Base-by-base conservation (phyloP, 108 stramenopile genomes). In the Aureococcus anophagefferens region DNA sequence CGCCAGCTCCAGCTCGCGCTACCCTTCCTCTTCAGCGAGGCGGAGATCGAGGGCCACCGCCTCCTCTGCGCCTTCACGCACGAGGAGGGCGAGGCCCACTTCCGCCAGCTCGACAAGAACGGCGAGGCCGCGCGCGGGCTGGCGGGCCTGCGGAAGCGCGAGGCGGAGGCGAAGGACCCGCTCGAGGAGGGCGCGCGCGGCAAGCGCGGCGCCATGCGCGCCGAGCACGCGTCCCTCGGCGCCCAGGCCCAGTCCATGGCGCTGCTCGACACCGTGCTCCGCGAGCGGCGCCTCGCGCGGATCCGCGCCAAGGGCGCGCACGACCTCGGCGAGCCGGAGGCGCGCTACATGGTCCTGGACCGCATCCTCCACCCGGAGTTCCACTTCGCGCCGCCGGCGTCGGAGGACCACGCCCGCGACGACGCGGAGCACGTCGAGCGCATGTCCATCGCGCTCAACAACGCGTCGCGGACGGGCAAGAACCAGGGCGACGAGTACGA, bases 21-120 rank as follows among this genome's bases (percentile, higher is more conserved):
- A 5, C 72, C 77, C 16, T 78, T 78, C 28, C 45, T 78, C 21
- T 72, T 67, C 64, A 35, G 65, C 11, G 25, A 40, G 32, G 40
- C 67, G 31, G 77, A 78, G 46, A 66, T 78, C 46, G 30, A 68
- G 3, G 77, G 72, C 1, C 77, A 78, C 66, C 67, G 63, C 11
- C 66, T 78, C 25, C 31, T 78, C 16, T 68, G 46, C 63, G 73
- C 36, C 67, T 78, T 68, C 62, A 46, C 35, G 36, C 51, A 67
- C 68, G 63, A 69, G 33, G 30, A 64, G 36, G 77, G 72, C 28
- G 77, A 78, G 59, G 37, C n/a, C n/a, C 40, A 51, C 46, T 78
- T 74, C 37, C 33, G 30, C 9, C 1, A 1, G 7, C 25, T 59
- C 1, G 51, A 59, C 25, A 16, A 25, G 21, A 44, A 5, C 9